Base-by-base conservation (phyloP, 2,329 filamentous ascomycete species). In the Hypoxylon sp. region DNA sequence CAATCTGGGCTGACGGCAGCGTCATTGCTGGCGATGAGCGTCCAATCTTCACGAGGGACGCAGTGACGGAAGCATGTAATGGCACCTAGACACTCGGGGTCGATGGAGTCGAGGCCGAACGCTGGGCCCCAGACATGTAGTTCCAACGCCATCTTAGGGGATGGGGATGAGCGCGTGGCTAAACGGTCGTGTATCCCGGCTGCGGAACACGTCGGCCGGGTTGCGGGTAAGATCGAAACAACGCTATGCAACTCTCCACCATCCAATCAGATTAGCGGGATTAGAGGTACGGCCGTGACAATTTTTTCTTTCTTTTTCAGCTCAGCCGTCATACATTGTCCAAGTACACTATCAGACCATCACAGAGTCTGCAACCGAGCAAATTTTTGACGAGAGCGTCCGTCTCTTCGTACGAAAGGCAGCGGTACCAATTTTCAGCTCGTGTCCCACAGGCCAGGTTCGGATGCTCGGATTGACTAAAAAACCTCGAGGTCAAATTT, bases 81-180 rank as follows among this genome's bases (percentile, higher is more conserved):
- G 44, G 90, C 84, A 26, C 94, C 94, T 64, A 97, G 87, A 75
- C 94, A 98, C 81, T 97, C 92, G 47, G 94, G 84, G 73, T 98
- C 94, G 72, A 98, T 91, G 44, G 95, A 98, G 13, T 94, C 90
- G 46, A 97, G 86, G 41, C 89, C 89, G 77, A 97, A 97, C 41
- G 92, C 94, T 56, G 93, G 89, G 51, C 94, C 94, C 90, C 94
- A 97, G 73, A 97, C 86, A 79, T 97, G 91, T 63, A 99, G 86
- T 79, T 94, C 87, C 50, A 93, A 79, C 67, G 87, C 72, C 76
- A 78, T 80, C 7, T 55, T 54, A 32, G 32, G 24, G 32, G 30
- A 34, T 19, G 30, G 44, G 24, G 39, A 24, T 24, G 4, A 24
- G 24, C 20, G 30, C 3, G 32, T 49, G 52, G 47, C 53, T 64